A percentile compares a stretch with the other conserved stretches of the same genome.
Evolutionary conservation across 169 alveolate genomes (phyloP).

Genomic region (Babesia ovata): DNA sequence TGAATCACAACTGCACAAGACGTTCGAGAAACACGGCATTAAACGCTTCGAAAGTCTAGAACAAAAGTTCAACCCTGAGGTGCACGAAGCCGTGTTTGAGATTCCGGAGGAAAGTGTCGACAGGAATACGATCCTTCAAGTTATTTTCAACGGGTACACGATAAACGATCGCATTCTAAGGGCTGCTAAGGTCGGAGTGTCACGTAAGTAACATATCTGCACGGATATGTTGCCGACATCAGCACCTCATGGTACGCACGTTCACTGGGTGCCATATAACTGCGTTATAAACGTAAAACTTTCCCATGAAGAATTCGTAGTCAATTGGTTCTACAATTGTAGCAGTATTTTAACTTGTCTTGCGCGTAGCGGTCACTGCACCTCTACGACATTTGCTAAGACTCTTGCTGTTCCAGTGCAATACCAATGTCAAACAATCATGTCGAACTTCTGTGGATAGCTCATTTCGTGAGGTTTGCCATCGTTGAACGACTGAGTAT

Average conservation of each 20-base stretch:
- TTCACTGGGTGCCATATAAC: not conserved
- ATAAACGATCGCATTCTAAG: conserved; percentile 88
- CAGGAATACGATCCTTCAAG: conserved; percentile 84
- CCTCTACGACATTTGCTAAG: not conserved
- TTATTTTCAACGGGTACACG: conserved; percentile 87
- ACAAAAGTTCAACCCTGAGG: conserved; percentile 88
- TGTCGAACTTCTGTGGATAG: conserved; percentile 55
- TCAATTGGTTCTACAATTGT: not conserved
- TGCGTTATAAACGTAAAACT: not conserved
- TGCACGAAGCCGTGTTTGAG: conserved; percentile 91
- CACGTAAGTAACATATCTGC: conserved; percentile 14
- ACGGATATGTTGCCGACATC: not conserved
- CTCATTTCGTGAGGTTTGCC: conserved; percentile 56
- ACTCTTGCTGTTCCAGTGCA: not conserved
- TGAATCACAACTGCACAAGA: conserved; percentile 80
- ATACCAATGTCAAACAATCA: conserved; percentile 23
- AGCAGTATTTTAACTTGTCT: not conserved
- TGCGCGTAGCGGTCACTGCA: not conserved
- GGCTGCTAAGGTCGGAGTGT: conserved; percentile 72
- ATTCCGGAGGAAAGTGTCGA: conserved; percentile 82
- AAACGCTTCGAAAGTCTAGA: conserved; percentile 82
- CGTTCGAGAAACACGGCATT: conserved; percentile 83
- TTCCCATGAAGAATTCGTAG: not conserved
- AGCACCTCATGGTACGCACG: not conserved
- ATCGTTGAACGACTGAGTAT: conserved; percentile 43